A percentile compares a stretch with the other conserved stretches of the same genome.
Conservation (phyloP, 139 green algal genomes). For the Asterochloris erici region DNA sequence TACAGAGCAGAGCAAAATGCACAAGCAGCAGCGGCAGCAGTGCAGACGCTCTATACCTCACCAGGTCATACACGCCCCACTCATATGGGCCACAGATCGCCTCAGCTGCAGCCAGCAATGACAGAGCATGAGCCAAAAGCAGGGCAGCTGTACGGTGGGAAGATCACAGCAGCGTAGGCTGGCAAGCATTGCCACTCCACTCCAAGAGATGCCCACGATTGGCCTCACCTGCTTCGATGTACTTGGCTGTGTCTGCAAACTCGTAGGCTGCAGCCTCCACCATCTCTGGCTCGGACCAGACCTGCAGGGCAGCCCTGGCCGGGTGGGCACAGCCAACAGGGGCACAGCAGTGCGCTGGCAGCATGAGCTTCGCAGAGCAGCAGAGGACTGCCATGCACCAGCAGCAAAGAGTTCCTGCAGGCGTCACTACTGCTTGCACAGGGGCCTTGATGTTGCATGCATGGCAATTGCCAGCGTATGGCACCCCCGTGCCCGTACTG, state of each 20-base stretch:
- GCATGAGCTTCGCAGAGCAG: no score
- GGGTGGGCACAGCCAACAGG: background rate
- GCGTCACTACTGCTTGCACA: no score
- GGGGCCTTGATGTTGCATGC: no score
- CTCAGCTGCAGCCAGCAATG: conserved; percentile 50
- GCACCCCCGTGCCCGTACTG: no score
- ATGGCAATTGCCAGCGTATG: no score
- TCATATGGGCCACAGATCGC: conserved; percentile 82
- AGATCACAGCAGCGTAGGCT: background rate
- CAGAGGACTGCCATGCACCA: no score
- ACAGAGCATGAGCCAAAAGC: background rate
- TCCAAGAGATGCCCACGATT: background rate
- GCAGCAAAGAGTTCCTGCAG: no score
- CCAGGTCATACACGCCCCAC: conserved; percentile 92
- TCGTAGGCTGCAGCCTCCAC: conserved; percentile 81
- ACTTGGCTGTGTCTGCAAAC: conserved; percentile 84
- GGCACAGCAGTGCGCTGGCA: background rate
- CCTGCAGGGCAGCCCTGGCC: conserved; percentile 19
- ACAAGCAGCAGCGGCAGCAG: no score
- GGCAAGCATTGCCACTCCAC: background rate
- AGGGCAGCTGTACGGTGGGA: background rate
- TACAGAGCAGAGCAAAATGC: no score
- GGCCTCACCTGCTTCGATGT: conserved; percentile 59
- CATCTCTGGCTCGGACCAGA: conserved; percentile 81
- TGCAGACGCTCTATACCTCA: conserved; percentile 43